These are phyloP conservation scores for Caryopteris hybrid DNA, from an alignment of 305 asterid species.

Conservation along the genomic window DNA sequence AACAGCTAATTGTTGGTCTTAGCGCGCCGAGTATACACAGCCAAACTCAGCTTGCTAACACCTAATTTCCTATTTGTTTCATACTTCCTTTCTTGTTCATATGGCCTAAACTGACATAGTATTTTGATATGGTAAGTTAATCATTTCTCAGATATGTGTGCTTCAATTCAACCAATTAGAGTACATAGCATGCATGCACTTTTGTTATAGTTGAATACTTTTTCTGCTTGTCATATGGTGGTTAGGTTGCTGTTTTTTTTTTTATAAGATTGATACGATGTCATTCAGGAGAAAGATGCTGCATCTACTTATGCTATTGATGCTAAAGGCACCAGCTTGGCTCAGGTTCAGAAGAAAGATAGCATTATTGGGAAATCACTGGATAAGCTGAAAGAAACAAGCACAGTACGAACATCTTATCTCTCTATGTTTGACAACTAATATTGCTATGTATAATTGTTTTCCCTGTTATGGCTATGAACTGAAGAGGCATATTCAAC, in stretches of 20 bases:
- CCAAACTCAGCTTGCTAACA: no score
- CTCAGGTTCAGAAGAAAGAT: slow-evolving; percentile 64
- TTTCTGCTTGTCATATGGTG: slow-evolving; percentile 17
- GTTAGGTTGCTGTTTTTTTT: slow-evolving; percentile 15
- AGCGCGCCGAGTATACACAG: no score
- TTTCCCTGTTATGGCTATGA: slow-evolving; percentile 5
- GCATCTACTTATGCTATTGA: slow-evolving; percentile 32
- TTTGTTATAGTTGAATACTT: background rate
- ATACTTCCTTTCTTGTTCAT: background rate
- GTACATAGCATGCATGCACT: background rate
- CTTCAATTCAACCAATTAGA: background rate
- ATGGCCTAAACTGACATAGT: background rate
- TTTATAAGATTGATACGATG: slow-evolving; percentile 17
- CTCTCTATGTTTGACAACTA: slow-evolving; percentile 21
- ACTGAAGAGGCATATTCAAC: slow-evolving; percentile 5
- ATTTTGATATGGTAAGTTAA: background rate
- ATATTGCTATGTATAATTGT: background rate
- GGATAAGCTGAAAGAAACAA: slow-evolving; percentile 86
- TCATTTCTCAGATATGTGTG: background rate
- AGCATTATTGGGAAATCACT: slow-evolving; percentile 68
- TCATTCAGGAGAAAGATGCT: slow-evolving; percentile 41
- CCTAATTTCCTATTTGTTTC: no score
- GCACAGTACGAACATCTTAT: slow-evolving; percentile 56
- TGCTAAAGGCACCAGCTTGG: slow-evolving; percentile 38
- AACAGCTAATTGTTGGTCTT: no score